Evolutionary conservation across 495 filamentous ascomycete species (phyloP).

Genomic region (Astrothelium macrocarpum): DNA sequence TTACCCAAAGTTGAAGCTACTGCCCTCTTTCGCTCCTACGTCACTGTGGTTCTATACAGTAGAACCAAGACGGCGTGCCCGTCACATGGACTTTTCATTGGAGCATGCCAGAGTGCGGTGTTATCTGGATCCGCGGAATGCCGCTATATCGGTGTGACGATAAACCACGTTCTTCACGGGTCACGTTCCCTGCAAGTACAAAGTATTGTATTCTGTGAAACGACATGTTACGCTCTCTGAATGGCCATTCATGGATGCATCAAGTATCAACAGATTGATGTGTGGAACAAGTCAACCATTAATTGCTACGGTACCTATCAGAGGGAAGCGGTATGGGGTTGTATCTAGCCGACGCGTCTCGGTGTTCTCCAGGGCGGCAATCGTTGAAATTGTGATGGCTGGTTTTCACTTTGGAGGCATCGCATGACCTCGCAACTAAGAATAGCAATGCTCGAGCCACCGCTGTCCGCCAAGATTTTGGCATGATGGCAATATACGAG

Average conservation of each 20-base stretch:
- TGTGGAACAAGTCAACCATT: background rate
- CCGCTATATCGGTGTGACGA: background rate
- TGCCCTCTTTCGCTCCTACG: background rate
- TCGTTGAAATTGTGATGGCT: background rate
- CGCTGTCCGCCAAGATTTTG: background rate
- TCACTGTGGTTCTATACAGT: slow-evolving; percentile 33
- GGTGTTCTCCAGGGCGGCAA: background rate
- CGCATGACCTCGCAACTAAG: background rate
- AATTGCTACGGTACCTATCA: slow-evolving; percentile 2
- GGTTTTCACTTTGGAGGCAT: background rate
- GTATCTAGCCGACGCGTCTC: background rate
- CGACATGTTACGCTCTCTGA: background rate
- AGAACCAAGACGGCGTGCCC: slow-evolving; percentile 39
- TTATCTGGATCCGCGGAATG: background rate
- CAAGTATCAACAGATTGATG: background rate
- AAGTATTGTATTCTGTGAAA: background rate
- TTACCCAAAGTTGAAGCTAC: background rate
- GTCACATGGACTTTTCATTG: background rate
- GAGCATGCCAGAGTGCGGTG: background rate
- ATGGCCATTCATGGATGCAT: background rate
- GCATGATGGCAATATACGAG: background rate
- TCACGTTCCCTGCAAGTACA: background rate
- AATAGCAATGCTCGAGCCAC: background rate
- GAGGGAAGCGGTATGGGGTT: background rate
- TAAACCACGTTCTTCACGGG: background rate